Conservation (phyloP, 352 stramenopile genomes). For the Bremia lactucae region DNA sequence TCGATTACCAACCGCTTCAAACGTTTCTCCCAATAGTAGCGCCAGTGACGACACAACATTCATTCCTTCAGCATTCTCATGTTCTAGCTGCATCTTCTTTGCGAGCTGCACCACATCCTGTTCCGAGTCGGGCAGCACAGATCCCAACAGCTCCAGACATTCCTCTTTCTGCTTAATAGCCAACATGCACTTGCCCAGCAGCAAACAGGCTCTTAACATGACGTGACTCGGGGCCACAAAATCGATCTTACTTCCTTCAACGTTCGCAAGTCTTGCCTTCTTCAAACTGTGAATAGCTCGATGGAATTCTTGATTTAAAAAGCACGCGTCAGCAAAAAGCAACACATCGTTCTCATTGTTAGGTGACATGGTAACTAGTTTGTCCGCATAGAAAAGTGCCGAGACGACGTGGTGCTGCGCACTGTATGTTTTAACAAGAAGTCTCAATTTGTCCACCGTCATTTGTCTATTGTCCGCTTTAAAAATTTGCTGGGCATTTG, state of each 20-base stretch:
- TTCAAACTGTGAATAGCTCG: constrained; percentile 70
- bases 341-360: constrained; percentile 40
- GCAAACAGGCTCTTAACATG: constrained; percentile 38
- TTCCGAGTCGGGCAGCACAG: constrained; percentile 51
- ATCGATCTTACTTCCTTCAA: constrained; percentile 2
- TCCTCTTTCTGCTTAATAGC: constrained; percentile 80
- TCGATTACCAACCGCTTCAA: constrained; percentile 71
- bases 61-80: constrained; percentile 25
- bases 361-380: constrained; percentile 54
- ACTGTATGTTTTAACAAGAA: constrained; percentile 34
- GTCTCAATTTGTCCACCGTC: constrained; percentile 24
- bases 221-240: constrained; percentile 4
- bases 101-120: constrained; percentile 43
- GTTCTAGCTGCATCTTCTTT: constrained; percentile 22
- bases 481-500: background rate
- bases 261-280: constrained; percentile 28
- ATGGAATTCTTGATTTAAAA: constrained; percentile 53
- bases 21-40: constrained; percentile 76
- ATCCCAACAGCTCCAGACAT: constrained; percentile 55
- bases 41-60: constrained; percentile 74
- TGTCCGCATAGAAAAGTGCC: constrained; percentile 75
- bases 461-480: background rate
- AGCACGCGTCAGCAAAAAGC: constrained; percentile 72
- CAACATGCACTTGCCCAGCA: constrained; percentile 69
- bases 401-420: constrained; percentile 38